Evolutionary conservation across 768 basidiomycete species (phyloP), one percentile per base, ranked within the genome.

Genomic region (Suillus decipiens): DNA sequence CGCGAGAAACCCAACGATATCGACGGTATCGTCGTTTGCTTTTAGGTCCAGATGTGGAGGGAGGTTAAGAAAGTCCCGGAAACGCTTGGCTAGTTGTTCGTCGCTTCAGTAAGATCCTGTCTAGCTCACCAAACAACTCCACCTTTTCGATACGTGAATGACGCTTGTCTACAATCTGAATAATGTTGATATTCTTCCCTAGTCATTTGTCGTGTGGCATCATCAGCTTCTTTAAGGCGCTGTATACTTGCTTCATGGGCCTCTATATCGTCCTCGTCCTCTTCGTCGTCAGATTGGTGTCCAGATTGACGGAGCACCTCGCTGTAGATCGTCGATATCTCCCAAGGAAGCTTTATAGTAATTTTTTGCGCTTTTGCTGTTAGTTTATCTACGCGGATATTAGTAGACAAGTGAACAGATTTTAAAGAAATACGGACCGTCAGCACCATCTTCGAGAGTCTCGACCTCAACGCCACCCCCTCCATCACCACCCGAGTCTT

Each of bases 71-170:
- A 97, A 98, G 71, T 97, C 95, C 47, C 92, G 85, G 77, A 99
- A 99, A 7, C 95, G 93, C 76, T 96, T 96, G 15, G 89, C 95
- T 97, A 66, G 1, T 43, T 1, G 9, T 41, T 33, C 19, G n/a
- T 31, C 17, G 22, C 45, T 19, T 62, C 42, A 59, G 43, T n/a
- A n/a, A 42, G 17, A 39, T 12, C 31, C 28, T 19, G 28, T 17
- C 24, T 9, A 28, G 24, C 36, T n/a, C 39, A 43, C 17, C 2
- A 50, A 50, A 50, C 45, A 7, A 43, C 75, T 78, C 37, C 51
- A 93, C 95, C 90, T 88, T 98, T 99, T 60, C 95, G 88, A 74
- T 96, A 97, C 1, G 96, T 97, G 75, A 98, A 99, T 17, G 93
- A 93, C 0, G 96, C 96, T 74, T 97, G 96, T 63, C 96, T 86